Evolutionary conservation across 345 rosid species (phyloP).

Genomic region (Viola odorata): DNA sequence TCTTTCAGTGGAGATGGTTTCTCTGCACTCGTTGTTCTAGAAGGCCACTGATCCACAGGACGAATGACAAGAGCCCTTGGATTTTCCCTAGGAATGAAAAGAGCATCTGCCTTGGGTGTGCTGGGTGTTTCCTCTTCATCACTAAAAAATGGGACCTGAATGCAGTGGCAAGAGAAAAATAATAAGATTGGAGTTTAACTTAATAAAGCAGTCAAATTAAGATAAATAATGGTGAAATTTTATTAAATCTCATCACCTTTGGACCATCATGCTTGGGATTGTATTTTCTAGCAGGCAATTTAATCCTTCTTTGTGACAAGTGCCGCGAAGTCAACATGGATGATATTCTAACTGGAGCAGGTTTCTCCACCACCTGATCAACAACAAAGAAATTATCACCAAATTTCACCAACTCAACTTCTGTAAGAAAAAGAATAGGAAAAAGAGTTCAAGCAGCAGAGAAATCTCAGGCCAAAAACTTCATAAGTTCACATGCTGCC

Average conservation of each 20-base stretch:
- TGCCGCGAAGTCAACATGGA: conserved; percentile 77
- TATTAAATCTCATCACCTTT: conserved; percentile 42
- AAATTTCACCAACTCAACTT: too few species aligned
- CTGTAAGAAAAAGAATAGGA: too few species aligned
- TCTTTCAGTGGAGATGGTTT: conserved; percentile 47
- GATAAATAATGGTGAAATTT: background rate
- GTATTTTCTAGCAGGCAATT: conserved; percentile 74
- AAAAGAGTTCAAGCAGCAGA: too few species aligned
- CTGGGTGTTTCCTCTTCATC: conserved; percentile 73
- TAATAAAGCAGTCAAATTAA: too few species aligned
- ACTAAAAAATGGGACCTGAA: conserved; percentile 84
- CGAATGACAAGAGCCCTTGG: conserved; percentile 81
- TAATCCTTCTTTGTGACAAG: conserved; percentile 63
- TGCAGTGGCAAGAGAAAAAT: conserved; percentile 1
- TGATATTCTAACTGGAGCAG: conserved; percentile 69
- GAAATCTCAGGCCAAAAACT: too few species aligned
- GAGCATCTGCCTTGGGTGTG: conserved; percentile 86
- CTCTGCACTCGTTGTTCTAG: conserved; percentile 40
- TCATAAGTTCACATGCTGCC: too few species aligned
- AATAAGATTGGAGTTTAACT: background rate
- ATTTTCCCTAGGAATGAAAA: conserved; percentile 84
- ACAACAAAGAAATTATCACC: conserved; percentile 4
- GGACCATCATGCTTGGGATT: conserved; percentile 58
- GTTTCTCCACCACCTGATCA: conserved; percentile 73
- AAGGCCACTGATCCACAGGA: conserved; percentile 49